Evolutionary conservation across 2,329 filamentous ascomycete genomes (phyloP), one percentile per base, ranked within the genome.

Genomic region (Alternaria brassicicola): DNA sequence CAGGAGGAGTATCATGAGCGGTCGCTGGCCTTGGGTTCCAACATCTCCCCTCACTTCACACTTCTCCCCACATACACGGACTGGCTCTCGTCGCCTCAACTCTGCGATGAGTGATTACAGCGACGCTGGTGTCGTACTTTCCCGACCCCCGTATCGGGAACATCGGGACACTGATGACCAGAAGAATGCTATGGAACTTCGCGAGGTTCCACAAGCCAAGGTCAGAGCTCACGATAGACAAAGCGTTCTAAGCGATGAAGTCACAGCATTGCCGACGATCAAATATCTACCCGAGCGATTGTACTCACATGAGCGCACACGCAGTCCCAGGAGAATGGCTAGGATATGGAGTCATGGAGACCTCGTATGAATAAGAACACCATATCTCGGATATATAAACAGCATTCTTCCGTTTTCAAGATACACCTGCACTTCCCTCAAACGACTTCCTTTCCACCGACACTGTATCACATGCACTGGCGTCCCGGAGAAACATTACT

Each of bases 261-360:
- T 68, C 15, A 65, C 63, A 6, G 63, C 57, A 26, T 42, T 70
- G 19, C 63, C 66, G 6, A 53, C 46, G 6, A 66, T 70, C 3
- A 59, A 61, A 6, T 69, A 62, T 48, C 36, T 67, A 10, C 59
- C 64, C 10, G 64, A 64, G 35, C 57, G 57, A 15, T 55, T 62
- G 3, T 64, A 53, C 17, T 46, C 28, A 21, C 28, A 46, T 21
- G 43, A 46, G 43, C 43, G 35, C 21, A 10, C 21, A 38, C 26
- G n/a, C 25, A 39, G 15, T 3, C 17, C 19, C 10, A 26, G 17
- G 48, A 33, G 8, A 17, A 21, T 25, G 9, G 41, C 31, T 39
- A 30, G 23, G 55, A 43, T 38, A 8, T 42, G 49, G 42, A 52
- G 35, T 15, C 52, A 35, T 9, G 26, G 47, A 31, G 23, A 51